phyloP scores from a whole-genome alignment of 2,329 filamentous ascomycete species.

The Colletotrichum higginsianum region DNA sequence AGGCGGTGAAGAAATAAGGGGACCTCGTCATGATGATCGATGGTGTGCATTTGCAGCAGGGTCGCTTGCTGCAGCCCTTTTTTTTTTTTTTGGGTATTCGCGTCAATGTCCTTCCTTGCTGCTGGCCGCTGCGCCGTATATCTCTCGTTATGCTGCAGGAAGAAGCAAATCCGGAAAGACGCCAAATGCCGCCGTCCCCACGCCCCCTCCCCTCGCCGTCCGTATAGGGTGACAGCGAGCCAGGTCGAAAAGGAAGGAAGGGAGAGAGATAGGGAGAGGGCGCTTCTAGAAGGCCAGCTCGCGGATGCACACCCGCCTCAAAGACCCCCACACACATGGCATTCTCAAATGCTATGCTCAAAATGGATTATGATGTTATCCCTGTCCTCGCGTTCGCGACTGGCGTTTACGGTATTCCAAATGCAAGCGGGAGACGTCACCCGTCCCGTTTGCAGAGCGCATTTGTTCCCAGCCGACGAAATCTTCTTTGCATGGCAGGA shows the following conservation, averaged over 20 bases:
- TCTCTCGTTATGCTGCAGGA: conserved; percentile 25
- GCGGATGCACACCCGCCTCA: conserved; percentile 25
- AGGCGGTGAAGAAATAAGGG: conserved; percentile 39
- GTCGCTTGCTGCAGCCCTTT: conserved; percentile 2
- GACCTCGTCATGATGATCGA: conserved; percentile 27
- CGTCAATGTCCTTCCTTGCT: not conserved
- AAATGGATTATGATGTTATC: conserved; percentile 3
- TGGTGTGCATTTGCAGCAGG: conserved; percentile 25
- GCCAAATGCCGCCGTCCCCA: not conserved
- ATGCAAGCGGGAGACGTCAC: not conserved
- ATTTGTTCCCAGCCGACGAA: not conserved
- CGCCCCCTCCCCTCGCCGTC: not conserved
- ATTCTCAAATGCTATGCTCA: conserved; percentile 27
- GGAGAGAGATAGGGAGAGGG: conserved; percentile 9
- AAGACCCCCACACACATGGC: conserved; percentile 36
- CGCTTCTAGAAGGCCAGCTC: conserved; percentile 12
- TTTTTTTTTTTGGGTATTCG: not conserved
- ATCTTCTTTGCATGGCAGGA: not conserved
- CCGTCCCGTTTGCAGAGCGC: not conserved
- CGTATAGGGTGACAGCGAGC: not conserved
- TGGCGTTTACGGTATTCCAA: not conserved
- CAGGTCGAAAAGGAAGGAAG: not conserved
- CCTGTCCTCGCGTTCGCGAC: too few species aligned
- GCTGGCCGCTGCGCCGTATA: conserved; percentile 3
- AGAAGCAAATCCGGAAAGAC: conserved; percentile 38